phyloP scores from a whole-genome alignment of 768 basidiomycete species.

The Tubosaeta sp. region DNA sequence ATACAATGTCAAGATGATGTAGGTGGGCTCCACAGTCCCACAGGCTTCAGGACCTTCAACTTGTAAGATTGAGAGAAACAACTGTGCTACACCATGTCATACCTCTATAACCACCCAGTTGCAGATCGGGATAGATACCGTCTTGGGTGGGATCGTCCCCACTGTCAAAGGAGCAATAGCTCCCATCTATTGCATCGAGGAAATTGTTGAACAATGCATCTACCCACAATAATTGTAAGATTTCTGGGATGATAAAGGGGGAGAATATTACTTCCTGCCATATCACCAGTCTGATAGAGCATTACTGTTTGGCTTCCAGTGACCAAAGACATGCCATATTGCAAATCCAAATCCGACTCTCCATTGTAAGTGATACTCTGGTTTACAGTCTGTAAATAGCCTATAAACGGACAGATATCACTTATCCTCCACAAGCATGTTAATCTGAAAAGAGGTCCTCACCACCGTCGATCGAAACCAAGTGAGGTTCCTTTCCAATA shows the following conservation, averaged over 20 bases:
- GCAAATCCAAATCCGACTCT: constrained; percentile 31
- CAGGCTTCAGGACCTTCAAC: constrained; percentile 23
- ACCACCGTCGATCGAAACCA: constrained; percentile 37
- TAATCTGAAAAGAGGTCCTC: background rate
- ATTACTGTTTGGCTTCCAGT: constrained; percentile 26
- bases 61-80: background rate
- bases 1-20: constrained; percentile 46
- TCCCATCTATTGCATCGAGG: constrained; percentile 32
- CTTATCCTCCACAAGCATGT: background rate
- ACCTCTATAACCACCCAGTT: constrained; percentile 18
- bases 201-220: constrained; percentile 32
- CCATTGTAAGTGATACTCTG: constrained; percentile 18
- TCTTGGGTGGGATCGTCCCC: constrained; percentile 31
- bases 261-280: constrained; percentile 8
- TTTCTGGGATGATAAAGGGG: background rate
- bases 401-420: constrained; percentile 6
- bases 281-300: constrained; percentile 35
- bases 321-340: constrained; percentile 29
- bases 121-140: constrained; percentile 24
- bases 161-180: constrained; percentile 36
- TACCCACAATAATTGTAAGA: background rate
- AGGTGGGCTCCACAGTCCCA: constrained; percentile 35
- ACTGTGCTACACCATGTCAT: background rate
- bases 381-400: constrained; percentile 21
- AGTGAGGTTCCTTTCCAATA: constrained; percentile 22